Base-by-base conservation (phyloP, 768 basidiomycete species). In the Naganishia friedmannii region DNA sequence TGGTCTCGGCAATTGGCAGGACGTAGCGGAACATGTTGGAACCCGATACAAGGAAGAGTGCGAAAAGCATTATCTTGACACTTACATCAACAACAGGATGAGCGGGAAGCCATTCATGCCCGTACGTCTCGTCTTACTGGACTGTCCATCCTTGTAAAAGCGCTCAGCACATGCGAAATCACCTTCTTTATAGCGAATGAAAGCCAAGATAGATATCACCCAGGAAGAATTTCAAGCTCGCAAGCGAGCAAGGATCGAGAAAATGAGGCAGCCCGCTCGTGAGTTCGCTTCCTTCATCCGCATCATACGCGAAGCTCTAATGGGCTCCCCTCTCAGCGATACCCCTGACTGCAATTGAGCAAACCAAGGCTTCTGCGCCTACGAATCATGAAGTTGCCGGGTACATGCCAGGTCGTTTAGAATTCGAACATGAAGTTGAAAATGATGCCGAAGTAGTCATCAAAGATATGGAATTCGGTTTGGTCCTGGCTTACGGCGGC, bases 371-470 rank as follows among this genome's bases (percentile, higher is more conserved):
- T 7, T 98, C 95, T 7, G 88, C 89, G 0, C 95, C 95, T 3
- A 92, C 87, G 13, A 82, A 82, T 19, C 95, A 97, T 79, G 95
- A 99, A 82, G 86, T 98, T 48, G 88, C 89, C 19, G 90, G 89
- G 0, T 98, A 89, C 82, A 89, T 99, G 77, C 95, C 95, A 10
- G 95, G 95, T 19, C 88, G 95, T n/a, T 85, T 99, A 42, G 95
- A 99, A 81, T 99, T 99, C 78, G 95, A 99, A 78, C 93, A 94
- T 75, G 95, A 99, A 81, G 83, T 92, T 5, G 94, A 97, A 77
- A 96, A 99, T 79, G 95, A 99, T 65, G 95, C 95, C 0, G 95
- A 99, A 78, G 89, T 94, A 75, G 82, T 92, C 1, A 89, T 97
- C 73, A 98, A 97, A 81, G 93, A 97, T 78, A 84, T 99, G 73